Evolutionary conservation across 2,329 filamentous ascomycete species (phyloP).

Genomic region (Beauveria sp.): DNA sequence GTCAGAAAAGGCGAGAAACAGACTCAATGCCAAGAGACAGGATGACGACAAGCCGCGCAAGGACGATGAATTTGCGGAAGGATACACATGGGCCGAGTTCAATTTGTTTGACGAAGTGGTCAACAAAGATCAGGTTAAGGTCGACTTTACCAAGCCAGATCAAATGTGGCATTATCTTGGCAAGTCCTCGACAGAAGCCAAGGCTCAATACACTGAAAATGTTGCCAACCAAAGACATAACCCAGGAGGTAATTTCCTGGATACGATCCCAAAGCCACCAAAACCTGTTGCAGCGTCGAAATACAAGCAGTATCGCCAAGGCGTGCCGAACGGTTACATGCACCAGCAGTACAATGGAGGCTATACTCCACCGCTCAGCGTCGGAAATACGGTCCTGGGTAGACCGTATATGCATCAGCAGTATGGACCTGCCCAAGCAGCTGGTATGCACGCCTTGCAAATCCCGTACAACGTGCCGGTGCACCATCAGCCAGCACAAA

Average conservation of each 20-base stretch:
- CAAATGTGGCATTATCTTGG: conserved; percentile 88
- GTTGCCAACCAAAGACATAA: conserved; percentile 53
- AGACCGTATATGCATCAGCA: conserved; percentile 43
- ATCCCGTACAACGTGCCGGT: not conserved
- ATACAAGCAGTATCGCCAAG: conserved; percentile 20
- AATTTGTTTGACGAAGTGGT: conserved; percentile 50
- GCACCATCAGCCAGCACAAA: not conserved
- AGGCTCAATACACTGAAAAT: conserved; percentile 84
- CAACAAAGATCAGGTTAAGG: conserved; percentile 56
- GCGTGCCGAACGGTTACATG: conserved; percentile 21
- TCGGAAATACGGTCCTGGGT: not conserved
- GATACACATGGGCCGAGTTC: conserved; percentile 75
- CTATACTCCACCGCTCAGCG: conserved; percentile 15
- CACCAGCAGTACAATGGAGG: conserved; percentile 7
- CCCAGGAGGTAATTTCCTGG: conserved; percentile 62
- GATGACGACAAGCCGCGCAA: conserved; percentile 55
- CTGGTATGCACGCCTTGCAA: not conserved
- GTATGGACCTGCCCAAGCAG: not conserved
- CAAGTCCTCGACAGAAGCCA: conserved; percentile 78
- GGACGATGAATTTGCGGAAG: conserved; percentile 59
- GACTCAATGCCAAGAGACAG: conserved; percentile 59
- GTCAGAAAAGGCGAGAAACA: conserved; percentile 54
- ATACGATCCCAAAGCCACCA: conserved; percentile 53
- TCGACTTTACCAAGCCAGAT: conserved; percentile 65
- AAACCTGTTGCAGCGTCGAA: conserved; percentile 27